phyloP scores from a whole-genome alignment of 352 stramenopile genomes.

The Phytophthora cajani region DNA sequence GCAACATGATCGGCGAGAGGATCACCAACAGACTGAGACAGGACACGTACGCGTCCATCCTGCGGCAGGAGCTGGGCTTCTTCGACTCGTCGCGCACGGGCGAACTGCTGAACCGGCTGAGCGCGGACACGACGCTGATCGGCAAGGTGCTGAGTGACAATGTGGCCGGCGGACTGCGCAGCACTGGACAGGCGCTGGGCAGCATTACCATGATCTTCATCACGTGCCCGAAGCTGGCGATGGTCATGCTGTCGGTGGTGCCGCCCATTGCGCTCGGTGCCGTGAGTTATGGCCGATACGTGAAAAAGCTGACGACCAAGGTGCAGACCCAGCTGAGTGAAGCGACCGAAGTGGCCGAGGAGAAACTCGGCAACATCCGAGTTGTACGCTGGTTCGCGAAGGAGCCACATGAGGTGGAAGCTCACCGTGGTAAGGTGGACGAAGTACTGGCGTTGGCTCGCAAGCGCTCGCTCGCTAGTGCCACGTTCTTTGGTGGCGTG shows the following conservation, averaged over 20 bases:
- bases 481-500: slow-evolving; percentile 86
- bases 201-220: slow-evolving; percentile 92
- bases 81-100: slow-evolving; percentile 91
- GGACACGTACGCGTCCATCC: slow-evolving; percentile 80
- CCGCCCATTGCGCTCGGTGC: slow-evolving; percentile 91
- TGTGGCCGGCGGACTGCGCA: slow-evolving; percentile 78
- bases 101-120: slow-evolving; percentile 92
- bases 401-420: slow-evolving; percentile 73
- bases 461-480: slow-evolving; percentile 79
- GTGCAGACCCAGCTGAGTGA: slow-evolving; percentile 93
- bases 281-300: slow-evolving; percentile 86
- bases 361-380: slow-evolving; percentile 92
- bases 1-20: slow-evolving; percentile 88
- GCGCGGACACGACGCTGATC: slow-evolving; percentile 91
- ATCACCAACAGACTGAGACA: slow-evolving; percentile 83
- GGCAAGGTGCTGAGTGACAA: slow-evolving; percentile 95
- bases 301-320: slow-evolving; percentile 86
- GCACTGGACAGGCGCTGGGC: slow-evolving; percentile 79
- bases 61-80: slow-evolving; percentile 91
- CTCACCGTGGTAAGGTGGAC: slow-evolving; percentile 64
- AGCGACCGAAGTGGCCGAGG: slow-evolving; percentile 92
- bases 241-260: slow-evolving; percentile 91
- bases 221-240: slow-evolving; percentile 89
- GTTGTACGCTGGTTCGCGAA: slow-evolving; percentile 93
- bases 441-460: slow-evolving; percentile 68